Percentiles rank a stretch among this genome's conserved stretches.
Conservation (phyloP, 306 rosid species). For the Myrica gale region DNA sequence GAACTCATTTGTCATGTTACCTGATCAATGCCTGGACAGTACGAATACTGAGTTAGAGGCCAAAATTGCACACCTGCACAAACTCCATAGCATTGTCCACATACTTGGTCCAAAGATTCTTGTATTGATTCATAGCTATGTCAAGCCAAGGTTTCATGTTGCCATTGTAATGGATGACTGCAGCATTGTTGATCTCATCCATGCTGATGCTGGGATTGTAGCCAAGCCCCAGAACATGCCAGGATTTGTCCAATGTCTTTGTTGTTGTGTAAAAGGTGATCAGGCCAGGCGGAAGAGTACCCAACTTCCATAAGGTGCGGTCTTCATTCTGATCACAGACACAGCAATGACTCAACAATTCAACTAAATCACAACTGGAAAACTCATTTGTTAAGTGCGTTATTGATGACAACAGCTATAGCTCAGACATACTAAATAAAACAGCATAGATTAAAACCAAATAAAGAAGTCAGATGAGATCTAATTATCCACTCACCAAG, state of each 20-base stretch:
- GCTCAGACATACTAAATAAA: conserved; percentile 7
- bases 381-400: not conserved
- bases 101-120: conserved; percentile 88
- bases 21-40: conserved; percentile 28
- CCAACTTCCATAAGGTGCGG: conserved; percentile 60
- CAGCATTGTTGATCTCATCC: conserved; percentile 93
- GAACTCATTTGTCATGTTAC: conserved; percentile 29
- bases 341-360: conserved; percentile 5
- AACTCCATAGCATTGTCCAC: conserved; percentile 97
- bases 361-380: conserved; percentile 18
- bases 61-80: conserved; percentile 99
- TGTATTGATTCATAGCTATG: conserved; percentile 93
- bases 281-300: conserved; percentile 79
- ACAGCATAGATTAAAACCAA: not conserved
- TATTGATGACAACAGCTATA: conserved; percentile 1
- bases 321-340: conserved; percentile 68
- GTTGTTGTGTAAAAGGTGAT: conserved; percentile 85
- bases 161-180: conserved; percentile 96
- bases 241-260: conserved; percentile 90
- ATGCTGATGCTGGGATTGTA: conserved; percentile 97
- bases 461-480: conserved; percentile 6
- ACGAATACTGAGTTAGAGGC: conserved; percentile 54
- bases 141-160: conserved; percentile 99
- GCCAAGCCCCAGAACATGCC: conserved; percentile 99
- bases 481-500: conserved; percentile 50